Evolutionary conservation across 768 basidiomycete genomes (phyloP).

Genomic region (Xanthoconium stramineum): DNA sequence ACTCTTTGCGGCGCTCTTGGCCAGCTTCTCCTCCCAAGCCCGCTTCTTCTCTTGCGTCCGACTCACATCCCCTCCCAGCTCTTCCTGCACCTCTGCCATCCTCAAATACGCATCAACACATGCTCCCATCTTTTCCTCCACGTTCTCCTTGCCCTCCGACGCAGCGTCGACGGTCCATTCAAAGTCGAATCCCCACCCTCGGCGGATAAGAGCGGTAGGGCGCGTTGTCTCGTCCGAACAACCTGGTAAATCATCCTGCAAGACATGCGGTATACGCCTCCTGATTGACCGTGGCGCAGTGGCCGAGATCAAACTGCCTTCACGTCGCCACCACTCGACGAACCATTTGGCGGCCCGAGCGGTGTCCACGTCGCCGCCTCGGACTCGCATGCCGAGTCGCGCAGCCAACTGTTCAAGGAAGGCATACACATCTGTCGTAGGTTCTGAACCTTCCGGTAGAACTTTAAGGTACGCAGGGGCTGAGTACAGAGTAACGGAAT

Average conservation of each 20-base stretch:
- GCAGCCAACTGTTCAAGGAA: slow-evolving; percentile 70
- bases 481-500: slow-evolving; percentile 22
- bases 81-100: slow-evolving; percentile 45
- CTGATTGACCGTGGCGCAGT: slow-evolving; percentile 32
- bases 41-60: slow-evolving; percentile 70
- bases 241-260: not conserved
- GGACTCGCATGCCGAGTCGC: slow-evolving; percentile 78
- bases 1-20: slow-evolving; percentile 35
- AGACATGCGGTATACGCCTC: not conserved
- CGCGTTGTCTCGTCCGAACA: not conserved
- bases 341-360: slow-evolving; percentile 77
- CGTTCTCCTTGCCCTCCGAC: slow-evolving; percentile 19
- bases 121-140: slow-evolving; percentile 68
- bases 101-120: slow-evolving; percentile 60
- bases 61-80: slow-evolving; percentile 57
- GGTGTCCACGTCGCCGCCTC: slow-evolving; percentile 71
- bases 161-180: slow-evolving; percentile 51
- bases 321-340: slow-evolving; percentile 83
- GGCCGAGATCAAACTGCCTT: slow-evolving; percentile 59
- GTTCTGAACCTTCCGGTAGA: slow-evolving; percentile 50
- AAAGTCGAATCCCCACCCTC: slow-evolving; percentile 85
- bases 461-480: slow-evolving; percentile 69
- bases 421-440: slow-evolving; percentile 56
- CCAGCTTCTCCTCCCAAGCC: slow-evolving; percentile 38
- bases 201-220: slow-evolving; percentile 27